A percentile compares a stretch with the other conserved stretches of the same genome.
Conservation (phyloP, 2,329 filamentous ascomycete species). For the Cladosporium sp. region DNA sequence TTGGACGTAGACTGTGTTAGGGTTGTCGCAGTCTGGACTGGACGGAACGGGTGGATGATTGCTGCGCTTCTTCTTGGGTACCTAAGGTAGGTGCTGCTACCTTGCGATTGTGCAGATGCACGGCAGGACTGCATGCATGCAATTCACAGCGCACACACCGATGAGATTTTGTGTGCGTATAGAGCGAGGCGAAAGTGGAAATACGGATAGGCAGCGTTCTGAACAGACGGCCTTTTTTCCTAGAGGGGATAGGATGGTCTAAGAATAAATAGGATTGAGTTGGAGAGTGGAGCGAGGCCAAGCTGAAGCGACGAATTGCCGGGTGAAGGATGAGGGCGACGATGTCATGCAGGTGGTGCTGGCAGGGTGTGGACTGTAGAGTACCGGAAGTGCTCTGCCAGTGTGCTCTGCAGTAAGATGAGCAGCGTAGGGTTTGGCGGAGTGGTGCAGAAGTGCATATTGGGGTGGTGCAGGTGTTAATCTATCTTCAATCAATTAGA, state of each 20-base stretch:
- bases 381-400: background rate
- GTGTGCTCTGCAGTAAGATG: background rate
- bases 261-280: constrained; percentile 1
- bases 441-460: background rate
- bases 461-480: background rate
- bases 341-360: constrained; percentile 1
- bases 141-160: background rate
- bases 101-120: background rate
- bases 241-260: background rate
- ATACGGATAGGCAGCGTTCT: background rate
- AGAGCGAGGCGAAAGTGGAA: background rate
- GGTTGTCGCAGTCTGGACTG: background rate
- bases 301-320: constrained; percentile 5
- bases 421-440: background rate
- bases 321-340: background rate
- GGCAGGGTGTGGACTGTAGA: background rate
- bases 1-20: background rate
- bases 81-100: background rate
- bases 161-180: background rate
- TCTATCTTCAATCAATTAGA: background rate
- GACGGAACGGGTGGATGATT: background rate
- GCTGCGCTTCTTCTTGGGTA: background rate
- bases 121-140: background rate
- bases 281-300: background rate
- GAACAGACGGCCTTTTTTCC: background rate